Evolutionary conservation across 2,329 filamentous ascomycete species (phyloP).

Genomic region (Lecanicillium sp.): DNA sequence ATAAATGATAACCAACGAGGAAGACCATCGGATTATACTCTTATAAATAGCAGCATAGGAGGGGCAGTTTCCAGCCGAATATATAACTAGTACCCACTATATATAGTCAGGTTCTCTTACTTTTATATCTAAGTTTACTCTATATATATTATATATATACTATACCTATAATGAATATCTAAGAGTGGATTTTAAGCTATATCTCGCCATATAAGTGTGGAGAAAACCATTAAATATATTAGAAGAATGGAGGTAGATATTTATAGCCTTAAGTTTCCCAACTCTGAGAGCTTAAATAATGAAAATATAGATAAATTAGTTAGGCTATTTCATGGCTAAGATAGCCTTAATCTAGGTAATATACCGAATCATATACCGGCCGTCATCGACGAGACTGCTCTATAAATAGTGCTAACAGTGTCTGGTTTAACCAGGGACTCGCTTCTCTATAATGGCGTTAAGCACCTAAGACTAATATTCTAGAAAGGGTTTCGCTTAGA

Average conservation of each 20-base stretch:
- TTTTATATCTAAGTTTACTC: not conserved
- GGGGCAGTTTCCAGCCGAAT: not conserved
- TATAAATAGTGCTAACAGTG: constrained; percentile 18
- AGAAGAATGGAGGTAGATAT: constrained; percentile 21
- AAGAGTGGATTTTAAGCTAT: not conserved
- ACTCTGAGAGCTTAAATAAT: constrained; percentile 18
- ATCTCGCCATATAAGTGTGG: constrained; percentile 6
- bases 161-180: constrained; percentile 1
- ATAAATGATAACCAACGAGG: not conserved
- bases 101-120: not conserved
- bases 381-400: constrained; percentile 22
- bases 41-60: not conserved
- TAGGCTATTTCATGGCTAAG: constrained; percentile 18
- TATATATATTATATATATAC: not conserved
- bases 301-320: constrained; percentile 17
- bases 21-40: not conserved
- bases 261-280: constrained; percentile 20
- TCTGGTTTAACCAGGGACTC: constrained; percentile 6
- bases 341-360: constrained; percentile 19
- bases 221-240: constrained; percentile 21
- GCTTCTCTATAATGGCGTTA: not conserved
- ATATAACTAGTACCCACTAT: not conserved
- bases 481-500: constrained; percentile 16
- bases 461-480: constrained; percentile 18
- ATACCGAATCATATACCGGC: constrained; percentile 26